Base-by-base conservation (phyloP, 1,284 basidiomycete genomes). In the Phlebopus sp. region DNA sequence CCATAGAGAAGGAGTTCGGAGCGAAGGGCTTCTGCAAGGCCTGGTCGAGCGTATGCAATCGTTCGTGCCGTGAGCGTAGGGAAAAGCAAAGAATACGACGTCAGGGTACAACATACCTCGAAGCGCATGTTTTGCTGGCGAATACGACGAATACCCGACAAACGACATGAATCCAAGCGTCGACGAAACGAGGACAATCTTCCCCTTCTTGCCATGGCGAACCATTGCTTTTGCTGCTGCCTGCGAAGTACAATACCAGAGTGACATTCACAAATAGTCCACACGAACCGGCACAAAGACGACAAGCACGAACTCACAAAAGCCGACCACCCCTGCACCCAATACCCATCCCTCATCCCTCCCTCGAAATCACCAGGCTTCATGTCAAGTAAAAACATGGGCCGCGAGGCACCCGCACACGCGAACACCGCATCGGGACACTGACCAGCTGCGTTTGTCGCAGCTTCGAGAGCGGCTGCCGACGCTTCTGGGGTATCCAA, bases 41-140 rank as follows among this genome's bases (percentile, higher is more conserved):
- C 92, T 92, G 58, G 10, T 40, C 2, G 17, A 17, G 35, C 21
- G 27, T 9, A 9, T 11, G 27, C 27, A 37, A 19, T 36, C 37
- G 21, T 27, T 25, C 15, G 29, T 17, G 47, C 23, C 40, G 34
- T 1, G 30, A 17, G 5, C 10, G 27, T 11, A 29, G 17, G 21
- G 29, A 23, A 17, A 4, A 23, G 32, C 18, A 37, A 32, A 18
- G 2, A 69, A n/a, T 8, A 29, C 15, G 27, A 17, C 7, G 29
- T 21, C 4, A 36, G 1, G n/a, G 14, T 6, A 5, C 1, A 41
- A 15, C 62, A 41, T 58, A 90, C 92, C 94, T 70, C 93, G 75
- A 13, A 97, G 69, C 9, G 96, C 96, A 58, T 89, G 86, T 67
- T 97, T 98, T 41, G 84, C 89, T 0, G 95, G 92, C 1, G 90